These are phyloP conservation scores for Pseudocohnilembus persalinus DNA, from an alignment of 169 alveolate species.

Conservation along the genomic window DNA sequence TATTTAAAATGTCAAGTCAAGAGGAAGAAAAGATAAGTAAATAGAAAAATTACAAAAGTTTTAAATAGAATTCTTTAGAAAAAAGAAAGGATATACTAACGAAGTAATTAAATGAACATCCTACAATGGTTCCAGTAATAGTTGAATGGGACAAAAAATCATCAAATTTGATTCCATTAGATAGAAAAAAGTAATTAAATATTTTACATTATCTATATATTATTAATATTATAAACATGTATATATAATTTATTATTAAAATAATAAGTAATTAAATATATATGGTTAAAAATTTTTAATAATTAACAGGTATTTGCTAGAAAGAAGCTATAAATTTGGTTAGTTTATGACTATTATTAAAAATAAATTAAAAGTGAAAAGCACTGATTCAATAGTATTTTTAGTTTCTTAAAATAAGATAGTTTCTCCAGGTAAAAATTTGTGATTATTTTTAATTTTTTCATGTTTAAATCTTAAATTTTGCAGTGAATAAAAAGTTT, in stretches of 20 bases:
- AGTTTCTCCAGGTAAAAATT: too few relatives aligned
- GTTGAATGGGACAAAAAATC: conserved; percentile 27
- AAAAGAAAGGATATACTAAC: conserved; percentile 27
- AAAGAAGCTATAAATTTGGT: background rate
- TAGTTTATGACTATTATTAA: background rate
- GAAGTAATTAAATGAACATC: conserved; percentile 16
- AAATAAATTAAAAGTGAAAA: conserved; percentile 19
- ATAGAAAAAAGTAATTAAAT: conserved; percentile 17
- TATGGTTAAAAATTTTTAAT: background rate
- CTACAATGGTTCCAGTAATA: conserved; percentile 39
- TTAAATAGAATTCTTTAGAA: conserved; percentile 17
- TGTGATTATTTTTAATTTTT: too few relatives aligned
- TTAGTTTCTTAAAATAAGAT: too few relatives aligned
- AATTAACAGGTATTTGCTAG: background rate
- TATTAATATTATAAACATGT: background rate
- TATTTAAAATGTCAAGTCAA: too few relatives aligned
- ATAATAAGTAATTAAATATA: background rate
- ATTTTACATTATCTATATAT: too few relatives aligned
- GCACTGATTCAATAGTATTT: too few relatives aligned
- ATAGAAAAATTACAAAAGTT: conserved; percentile 13
- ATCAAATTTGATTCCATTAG: background rate
- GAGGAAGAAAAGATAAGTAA: background rate
- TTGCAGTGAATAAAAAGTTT: conserved; percentile 10
- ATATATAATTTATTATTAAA: background rate
- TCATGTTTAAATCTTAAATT: conserved; percentile 15